Evolutionary conservation across 2,329 filamentous ascomycete genomes (phyloP).

Genomic region (Leptographium procerum): DNA sequence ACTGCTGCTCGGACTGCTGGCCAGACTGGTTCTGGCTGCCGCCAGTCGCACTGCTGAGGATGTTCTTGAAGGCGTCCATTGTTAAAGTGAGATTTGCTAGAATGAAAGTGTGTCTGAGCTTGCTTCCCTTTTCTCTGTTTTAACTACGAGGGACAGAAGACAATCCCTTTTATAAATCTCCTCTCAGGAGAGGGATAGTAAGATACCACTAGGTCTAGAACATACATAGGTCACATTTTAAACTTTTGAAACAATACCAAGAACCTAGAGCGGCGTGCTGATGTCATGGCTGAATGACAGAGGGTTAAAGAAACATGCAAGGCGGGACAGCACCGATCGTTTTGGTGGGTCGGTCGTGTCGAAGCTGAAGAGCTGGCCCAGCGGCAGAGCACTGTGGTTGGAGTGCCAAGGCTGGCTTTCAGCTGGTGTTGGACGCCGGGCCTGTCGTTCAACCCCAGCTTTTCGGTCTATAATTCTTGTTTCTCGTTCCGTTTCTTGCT

Average conservation of each 20-base stretch:
- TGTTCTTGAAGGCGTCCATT: constrained; percentile 47
- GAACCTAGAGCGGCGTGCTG: background rate
- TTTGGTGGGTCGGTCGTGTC: background rate
- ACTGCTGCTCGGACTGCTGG: constrained; percentile 10
- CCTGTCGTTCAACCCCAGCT: background rate
- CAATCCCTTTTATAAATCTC: background rate
- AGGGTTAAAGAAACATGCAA: background rate
- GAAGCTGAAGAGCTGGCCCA: no score
- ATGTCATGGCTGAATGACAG: background rate
- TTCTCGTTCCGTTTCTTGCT: no score
- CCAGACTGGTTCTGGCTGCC: constrained; percentile 17
- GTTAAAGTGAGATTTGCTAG: constrained; percentile 7
- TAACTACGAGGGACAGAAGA: background rate
- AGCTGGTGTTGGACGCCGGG: background rate
- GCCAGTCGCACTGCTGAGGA: constrained; percentile 24
- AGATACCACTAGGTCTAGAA: background rate
- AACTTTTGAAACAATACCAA: background rate
- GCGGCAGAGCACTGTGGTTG: background rate
- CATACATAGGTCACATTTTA: no score
- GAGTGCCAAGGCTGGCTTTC: background rate
- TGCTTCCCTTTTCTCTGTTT: background rate
- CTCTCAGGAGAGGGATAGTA: background rate
- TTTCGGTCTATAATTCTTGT: no score
- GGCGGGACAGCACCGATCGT: background rate
- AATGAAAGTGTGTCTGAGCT: background rate